Evolutionary conservation across 495 filamentous ascomycete genomes (phyloP).

Genomic region (Daldinia caldariorum): DNA sequence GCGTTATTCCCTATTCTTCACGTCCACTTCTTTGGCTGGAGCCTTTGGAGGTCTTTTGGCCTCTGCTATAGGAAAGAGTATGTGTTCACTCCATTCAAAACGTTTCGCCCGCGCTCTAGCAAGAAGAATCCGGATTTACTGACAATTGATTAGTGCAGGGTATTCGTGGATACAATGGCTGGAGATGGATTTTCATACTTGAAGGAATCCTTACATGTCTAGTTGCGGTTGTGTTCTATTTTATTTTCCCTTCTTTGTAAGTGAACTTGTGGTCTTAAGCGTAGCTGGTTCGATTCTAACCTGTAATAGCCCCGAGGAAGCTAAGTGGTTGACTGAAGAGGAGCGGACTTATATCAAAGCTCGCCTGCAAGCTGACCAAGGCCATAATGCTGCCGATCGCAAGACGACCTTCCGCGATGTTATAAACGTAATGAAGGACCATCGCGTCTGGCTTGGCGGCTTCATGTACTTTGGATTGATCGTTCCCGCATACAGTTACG

Average conservation of each 20-base stretch:
- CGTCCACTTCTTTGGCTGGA: constrained; percentile 80
- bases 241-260: constrained; percentile 80
- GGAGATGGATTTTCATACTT: constrained; percentile 83
- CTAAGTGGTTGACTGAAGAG: constrained; percentile 74
- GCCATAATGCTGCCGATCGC: constrained; percentile 73
- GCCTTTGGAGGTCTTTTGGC: constrained; percentile 89
- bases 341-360: constrained; percentile 79
- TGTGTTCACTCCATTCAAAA: neutral
- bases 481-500: constrained; percentile 82
- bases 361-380: constrained; percentile 81
- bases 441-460: constrained; percentile 72
- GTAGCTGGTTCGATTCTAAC: constrained; percentile 1
- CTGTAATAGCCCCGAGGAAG: constrained; percentile 60
- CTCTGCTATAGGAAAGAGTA: constrained; percentile 80
- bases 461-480: constrained; percentile 93
- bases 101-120: neutral
- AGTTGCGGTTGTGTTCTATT: constrained; percentile 78
- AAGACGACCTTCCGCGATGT: constrained; percentile 72
- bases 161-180: constrained; percentile 75
- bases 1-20: constrained; percentile 90
- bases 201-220: constrained; percentile 81
- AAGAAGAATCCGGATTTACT: constrained; percentile 11
- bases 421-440: constrained; percentile 76
- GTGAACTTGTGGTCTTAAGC: constrained; percentile 46
- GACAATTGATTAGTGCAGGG: constrained; percentile 60